Base-by-base conservation (phyloP, 2,329 filamentous ascomycete genomes). In the Fusarium praegraminearum region DNA sequence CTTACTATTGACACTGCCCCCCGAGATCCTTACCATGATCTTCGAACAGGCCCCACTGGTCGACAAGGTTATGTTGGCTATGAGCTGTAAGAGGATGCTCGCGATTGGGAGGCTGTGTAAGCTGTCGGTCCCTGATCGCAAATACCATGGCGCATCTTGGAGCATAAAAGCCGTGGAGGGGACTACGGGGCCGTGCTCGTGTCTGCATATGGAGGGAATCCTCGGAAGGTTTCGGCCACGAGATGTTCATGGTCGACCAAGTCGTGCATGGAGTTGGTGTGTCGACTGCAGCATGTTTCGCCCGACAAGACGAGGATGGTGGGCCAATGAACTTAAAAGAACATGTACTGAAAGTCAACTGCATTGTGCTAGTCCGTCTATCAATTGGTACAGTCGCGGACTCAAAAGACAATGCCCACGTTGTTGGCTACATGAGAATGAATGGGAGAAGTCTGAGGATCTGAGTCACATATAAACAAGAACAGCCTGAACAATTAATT, bases 21-120 rank as follows among this genome's bases (percentile, higher is more conserved):
- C 69, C 18, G 76, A 78, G 30, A 70, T 77, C 45, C 57, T 77
- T n/a, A 52, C 66, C 26, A 62, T 70, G 6, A 71, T 77, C 38
- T 73, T 73, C 40, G 38, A 49, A 5, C 58, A 71, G 18, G 55
- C 66, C 10, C 32, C 44, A 7, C 33, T 46, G 24, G 46, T 59
- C 16, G 70, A 75, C 46, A 55, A 49, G 32, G 49, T 73, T 16
- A 55, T 65, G 52, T 60, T 76, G 24, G 70, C 58, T 11, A 56
- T 70, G 56, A 69, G 63, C 28, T 75, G 65, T 59, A 77, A 72
- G 52, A 49, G 47, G 36, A 55, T 76, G 36, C 65, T 76, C 9
- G 43, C 47, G n/a, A 57, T 72, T 28, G 69, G 73, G 6, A 33
- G 46, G n/a, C 30, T 70, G 5, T 69, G 51, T 9, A 28, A 46